Percentiles rank a stretch among this genome's conserved stretches.
Conservation (phyloP, 768 basidiomycete genomes). For the Phlebiopsis flavidoalba region DNA sequence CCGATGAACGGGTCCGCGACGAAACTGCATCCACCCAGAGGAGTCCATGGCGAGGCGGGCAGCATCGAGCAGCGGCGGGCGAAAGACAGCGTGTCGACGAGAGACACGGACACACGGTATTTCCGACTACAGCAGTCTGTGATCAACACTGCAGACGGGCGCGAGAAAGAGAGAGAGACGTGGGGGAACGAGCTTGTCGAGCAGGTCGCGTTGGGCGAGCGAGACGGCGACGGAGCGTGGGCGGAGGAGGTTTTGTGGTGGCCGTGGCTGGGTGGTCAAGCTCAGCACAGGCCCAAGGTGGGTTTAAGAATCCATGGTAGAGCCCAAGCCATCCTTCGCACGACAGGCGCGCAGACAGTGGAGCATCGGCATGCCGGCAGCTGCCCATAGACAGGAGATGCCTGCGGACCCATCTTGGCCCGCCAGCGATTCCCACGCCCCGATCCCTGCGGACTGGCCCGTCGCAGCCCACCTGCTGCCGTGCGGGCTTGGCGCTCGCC, state of each 20-base stretch:
- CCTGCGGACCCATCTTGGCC: background rate
- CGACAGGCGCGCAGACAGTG: background rate
- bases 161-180: too few relatives aligned
- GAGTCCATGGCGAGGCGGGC: constrained; percentile 12
- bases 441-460: too few relatives aligned
- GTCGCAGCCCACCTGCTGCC: too few relatives aligned
- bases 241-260: background rate
- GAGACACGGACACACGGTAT: background rate
- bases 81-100: background rate
- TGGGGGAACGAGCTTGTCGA: background rate
- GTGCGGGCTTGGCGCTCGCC: too few relatives aligned
- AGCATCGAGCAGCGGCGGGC: background rate
- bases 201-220: background rate
- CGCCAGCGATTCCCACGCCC: background rate
- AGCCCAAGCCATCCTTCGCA: background rate
- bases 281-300: background rate
- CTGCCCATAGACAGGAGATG: too few relatives aligned
- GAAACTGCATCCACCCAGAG: constrained; percentile 25
- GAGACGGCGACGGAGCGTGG: background rate
- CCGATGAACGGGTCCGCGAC: constrained; percentile 16
- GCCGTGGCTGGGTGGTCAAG: background rate
- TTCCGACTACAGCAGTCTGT: too few relatives aligned
- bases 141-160: too few relatives aligned
- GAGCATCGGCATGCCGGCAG: background rate
- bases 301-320: background rate